A percentile compares a stretch with the other conserved stretches of the same genome.
Evolutionary conservation across 1,139 yeast species (phyloP).

Genomic region (Candida sp.): DNA sequence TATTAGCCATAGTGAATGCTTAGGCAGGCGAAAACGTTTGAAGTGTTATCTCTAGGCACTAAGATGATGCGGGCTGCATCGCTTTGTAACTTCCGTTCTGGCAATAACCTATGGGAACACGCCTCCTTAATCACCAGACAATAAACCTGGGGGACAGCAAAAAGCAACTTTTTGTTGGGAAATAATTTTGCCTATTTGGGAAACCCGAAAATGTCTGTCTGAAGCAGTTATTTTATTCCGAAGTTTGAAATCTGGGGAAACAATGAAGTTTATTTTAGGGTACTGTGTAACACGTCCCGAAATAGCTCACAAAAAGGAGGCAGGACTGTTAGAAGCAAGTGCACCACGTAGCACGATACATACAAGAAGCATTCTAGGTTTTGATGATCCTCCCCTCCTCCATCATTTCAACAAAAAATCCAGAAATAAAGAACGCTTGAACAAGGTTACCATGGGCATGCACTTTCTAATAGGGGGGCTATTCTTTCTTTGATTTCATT

Average conservation of each 20-base stretch:
- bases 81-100: neutral
- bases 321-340: no score
- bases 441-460: no score
- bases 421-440: no score
- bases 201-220: neutral
- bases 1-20: neutral
- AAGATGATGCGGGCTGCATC: neutral
- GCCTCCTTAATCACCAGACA: neutral
- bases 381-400: no score
- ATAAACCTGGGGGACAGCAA: neutral
- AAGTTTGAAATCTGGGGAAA: neutral
- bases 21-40: neutral
- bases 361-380: no score
- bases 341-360: no score
- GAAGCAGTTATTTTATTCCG: neutral
- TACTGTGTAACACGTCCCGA: no score
- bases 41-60: neutral
- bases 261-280: neutral
- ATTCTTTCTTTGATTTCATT: no score
- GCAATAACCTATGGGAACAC: no score
- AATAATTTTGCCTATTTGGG: neutral
- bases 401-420: no score
- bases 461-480: no score
- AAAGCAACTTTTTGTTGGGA: slow-evolving; percentile 1
- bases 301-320: no score